Conservation (phyloP, 371 early-diverging fungal genomes). For the Apophysomyces sp. region DNA sequence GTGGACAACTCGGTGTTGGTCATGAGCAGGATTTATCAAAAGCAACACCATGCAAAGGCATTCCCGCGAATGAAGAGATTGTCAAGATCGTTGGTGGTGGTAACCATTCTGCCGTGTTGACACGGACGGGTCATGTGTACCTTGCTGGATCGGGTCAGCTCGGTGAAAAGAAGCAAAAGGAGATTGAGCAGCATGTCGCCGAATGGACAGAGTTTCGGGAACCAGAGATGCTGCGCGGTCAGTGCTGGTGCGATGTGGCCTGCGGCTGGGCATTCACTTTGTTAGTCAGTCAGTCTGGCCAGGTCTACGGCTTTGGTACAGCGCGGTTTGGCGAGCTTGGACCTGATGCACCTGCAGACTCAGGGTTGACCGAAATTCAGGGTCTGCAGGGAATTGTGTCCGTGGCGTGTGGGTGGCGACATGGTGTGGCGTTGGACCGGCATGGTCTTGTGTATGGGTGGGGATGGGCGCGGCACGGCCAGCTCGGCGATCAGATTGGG, state of each 20-base stretch:
- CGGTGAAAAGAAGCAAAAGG: constrained; percentile 5
- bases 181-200: background rate
- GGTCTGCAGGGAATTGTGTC: constrained; percentile 20
- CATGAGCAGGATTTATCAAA: constrained; percentile 37
- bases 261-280: constrained; percentile 66
- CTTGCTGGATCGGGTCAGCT: constrained; percentile 19
- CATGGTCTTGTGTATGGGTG: constrained; percentile 50
- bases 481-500: constrained; percentile 36
- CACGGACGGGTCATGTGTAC: constrained; percentile 21
- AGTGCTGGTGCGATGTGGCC: constrained; percentile 46
- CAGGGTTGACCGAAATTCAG: constrained; percentile 7
- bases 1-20: constrained; percentile 63
- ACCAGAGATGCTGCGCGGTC: background rate
- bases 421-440: constrained; percentile 45
- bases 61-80: constrained; percentile 20
- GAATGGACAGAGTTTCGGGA: constrained; percentile 12
- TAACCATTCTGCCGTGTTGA: constrained; percentile 62
- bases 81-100: constrained; percentile 55
- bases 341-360: constrained; percentile 9
- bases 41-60: constrained; percentile 26
- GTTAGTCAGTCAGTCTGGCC: constrained; percentile 27
- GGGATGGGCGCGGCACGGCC: constrained; percentile 67
- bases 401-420: constrained; percentile 67
- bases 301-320: constrained; percentile 50
- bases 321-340: constrained; percentile 55